Evolutionary conservation across 2,329 filamentous ascomycete species (phyloP).

Genomic region (Fusarium torulosum): DNA sequence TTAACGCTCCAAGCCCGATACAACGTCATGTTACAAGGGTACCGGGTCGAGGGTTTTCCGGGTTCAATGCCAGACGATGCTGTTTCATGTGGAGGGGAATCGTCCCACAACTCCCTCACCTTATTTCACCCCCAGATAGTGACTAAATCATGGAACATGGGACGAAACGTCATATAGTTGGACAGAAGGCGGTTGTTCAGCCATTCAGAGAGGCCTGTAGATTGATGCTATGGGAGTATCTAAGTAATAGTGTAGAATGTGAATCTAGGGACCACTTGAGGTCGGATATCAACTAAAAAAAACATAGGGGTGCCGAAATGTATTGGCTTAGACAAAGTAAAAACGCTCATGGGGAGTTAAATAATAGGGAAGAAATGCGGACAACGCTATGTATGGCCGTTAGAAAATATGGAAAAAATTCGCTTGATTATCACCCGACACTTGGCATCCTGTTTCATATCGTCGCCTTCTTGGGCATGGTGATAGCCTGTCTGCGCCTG

Average conservation of each 20-base stretch:
- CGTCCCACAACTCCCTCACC: conserved; percentile 19
- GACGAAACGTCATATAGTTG: not conserved
- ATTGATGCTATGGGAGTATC: conserved; percentile 36
- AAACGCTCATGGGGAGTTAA: conserved; percentile 24
- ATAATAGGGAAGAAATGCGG: conserved; percentile 25
- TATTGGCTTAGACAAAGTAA: conserved; percentile 39
- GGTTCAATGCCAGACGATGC: conserved; percentile 28
- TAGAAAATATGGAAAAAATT: conserved; percentile 29
- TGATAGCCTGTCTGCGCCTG: conserved; percentile 54
- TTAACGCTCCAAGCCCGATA: conserved; percentile 1
- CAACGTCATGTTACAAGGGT: conserved; percentile 31
- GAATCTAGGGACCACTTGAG: conserved; percentile 34
- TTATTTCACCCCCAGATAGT: conserved; percentile 8
- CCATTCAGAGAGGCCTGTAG: conserved; percentile 15
- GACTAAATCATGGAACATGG: not conserved
- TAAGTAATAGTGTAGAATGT: conserved; percentile 33
- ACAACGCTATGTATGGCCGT: conserved; percentile 41
- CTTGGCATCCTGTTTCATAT: conserved; percentile 14
- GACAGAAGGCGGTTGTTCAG: conserved; percentile 10
- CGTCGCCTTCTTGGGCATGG: conserved; percentile 34
- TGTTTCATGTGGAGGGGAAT: conserved; percentile 40
- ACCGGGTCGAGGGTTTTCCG: conserved; percentile 24
- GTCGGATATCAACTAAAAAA: conserved; percentile 46
- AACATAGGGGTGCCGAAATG: conserved; percentile 39
- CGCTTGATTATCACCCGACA: conserved; percentile 21